phyloP scores from a whole-genome alignment of 352 stramenopile species.

The Globisporangium emineosum region DNA sequence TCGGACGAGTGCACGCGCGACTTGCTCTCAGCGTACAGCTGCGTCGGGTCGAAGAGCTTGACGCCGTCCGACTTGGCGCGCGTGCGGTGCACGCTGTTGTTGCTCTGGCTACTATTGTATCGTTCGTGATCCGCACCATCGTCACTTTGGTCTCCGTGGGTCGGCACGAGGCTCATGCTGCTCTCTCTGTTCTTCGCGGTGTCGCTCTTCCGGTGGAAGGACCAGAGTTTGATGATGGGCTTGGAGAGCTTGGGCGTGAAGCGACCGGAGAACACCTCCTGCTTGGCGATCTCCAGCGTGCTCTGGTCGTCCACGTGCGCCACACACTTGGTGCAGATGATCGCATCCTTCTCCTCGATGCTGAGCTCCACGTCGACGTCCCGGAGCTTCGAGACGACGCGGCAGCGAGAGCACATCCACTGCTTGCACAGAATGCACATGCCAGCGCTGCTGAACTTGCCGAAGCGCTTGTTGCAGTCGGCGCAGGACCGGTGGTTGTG shows the following conservation, averaged over 20 bases:
- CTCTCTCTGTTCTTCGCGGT: not conserved
- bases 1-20: conserved; percentile 9
- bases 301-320: conserved; percentile 25
- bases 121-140: not conserved
- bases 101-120: not conserved
- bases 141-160: not conserved
- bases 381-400: conserved; percentile 28
- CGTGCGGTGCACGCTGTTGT: not conserved
- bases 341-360: conserved; percentile 26
- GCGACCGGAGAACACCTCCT: conserved; percentile 26
- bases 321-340: conserved; percentile 32
- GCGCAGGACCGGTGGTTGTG: conserved; percentile 4
- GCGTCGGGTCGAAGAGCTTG: conserved; percentile 7
- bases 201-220: not conserved
- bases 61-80: conserved; percentile 7
- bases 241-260: conserved; percentile 13
- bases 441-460: conserved; percentile 29
- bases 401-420: conserved; percentile 38
- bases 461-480: conserved; percentile 27
- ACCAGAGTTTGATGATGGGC: conserved; percentile 8
- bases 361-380: conserved; percentile 27
- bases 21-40: conserved; percentile 2
- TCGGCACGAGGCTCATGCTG: not conserved
- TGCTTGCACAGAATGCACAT: conserved; percentile 32
- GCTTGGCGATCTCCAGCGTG: conserved; percentile 23